phyloP scores from a whole-genome alignment of 768 basidiomycete genomes.

The Tephrocybe rancida region DNA sequence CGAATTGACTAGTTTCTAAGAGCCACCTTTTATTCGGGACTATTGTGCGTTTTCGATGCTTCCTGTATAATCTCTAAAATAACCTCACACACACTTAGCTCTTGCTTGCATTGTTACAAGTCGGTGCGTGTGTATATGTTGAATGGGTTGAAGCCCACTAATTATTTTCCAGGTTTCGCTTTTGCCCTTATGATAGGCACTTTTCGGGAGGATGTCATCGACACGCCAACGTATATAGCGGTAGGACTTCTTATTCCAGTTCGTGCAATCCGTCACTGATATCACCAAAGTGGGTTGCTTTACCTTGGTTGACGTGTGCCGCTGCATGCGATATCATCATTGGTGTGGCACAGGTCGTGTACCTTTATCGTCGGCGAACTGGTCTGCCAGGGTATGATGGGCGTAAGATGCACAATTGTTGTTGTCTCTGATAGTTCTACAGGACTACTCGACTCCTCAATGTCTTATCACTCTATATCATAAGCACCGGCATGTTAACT shows the following conservation, averaged over 20 bases:
- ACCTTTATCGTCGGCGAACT: background rate
- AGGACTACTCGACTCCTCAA: background rate
- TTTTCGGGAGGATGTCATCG: background rate
- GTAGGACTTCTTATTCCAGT: background rate
- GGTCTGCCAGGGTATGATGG: background rate
- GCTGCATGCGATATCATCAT: constrained; percentile 6
- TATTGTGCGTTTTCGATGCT: background rate
- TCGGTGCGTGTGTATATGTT: background rate
- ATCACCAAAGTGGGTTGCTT: background rate
- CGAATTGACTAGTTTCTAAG: background rate
- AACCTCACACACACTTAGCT: background rate
- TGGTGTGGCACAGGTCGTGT: background rate
- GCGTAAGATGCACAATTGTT: too few relatives aligned
- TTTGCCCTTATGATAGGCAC: constrained; percentile 4
- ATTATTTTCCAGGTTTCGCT: constrained; percentile 1
- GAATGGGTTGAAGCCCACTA: background rate
- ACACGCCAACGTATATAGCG: background rate
- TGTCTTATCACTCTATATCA: background rate
- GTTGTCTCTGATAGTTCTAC: background rate
- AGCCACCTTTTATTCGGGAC: background rate
- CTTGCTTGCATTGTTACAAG: background rate
- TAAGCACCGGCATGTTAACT: background rate
- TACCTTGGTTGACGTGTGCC: background rate
- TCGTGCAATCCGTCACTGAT: background rate
- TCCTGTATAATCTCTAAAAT: background rate